Base-by-base conservation (phyloP, 371 early-diverging fungal genomes). In the Rhizopus delemar region DNA sequence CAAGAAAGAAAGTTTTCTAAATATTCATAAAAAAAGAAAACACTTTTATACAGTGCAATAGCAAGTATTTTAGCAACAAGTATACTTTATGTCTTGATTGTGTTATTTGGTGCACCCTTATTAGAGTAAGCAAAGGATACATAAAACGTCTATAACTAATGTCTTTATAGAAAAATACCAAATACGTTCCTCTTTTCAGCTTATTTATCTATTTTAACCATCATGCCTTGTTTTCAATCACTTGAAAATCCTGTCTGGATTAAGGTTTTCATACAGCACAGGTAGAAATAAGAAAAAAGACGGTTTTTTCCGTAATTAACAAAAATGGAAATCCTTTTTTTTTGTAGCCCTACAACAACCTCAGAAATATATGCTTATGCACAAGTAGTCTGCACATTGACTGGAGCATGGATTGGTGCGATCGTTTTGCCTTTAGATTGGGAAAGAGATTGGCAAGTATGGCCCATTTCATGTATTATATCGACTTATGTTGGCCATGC, bases 331-430 rank as follows among this genome's bases (percentile, higher is more conserved):
- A 48, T 38, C 28, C 28, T 51, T 5, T 33, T 16, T 46, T 32
- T 32, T 39, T 55, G 0, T 57, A 78, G 80, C 28, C 80, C 76
- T 9, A 65, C 62, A 31, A 74, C 71, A 8, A 69, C 63, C 2
- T 38, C 64, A 32, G 80, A 79, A 49, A 76, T 79, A 15, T 76
- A 68, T 55, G 76, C 76, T 3, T 79, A 79, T 64, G 60, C 74
- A 13, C 76, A 79, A 66, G 65, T 66, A 1, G 45, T 79, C 9
- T 76, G 77, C 43, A 59, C 74, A 3, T 55, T 79, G 15, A 69
- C 73, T 5, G 80, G 80, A 9, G 76, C 80, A n/a, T 79, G 80
- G 80, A 73, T 79, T 15, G 80, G 80, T 28, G 80, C 80, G 7
- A 71, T 79, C 53, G 80, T 79, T 3, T 60, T 79, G 43, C 80